Conservation (phyloP, 1,139 yeast species). For the Blastobotrys apis region DNA sequence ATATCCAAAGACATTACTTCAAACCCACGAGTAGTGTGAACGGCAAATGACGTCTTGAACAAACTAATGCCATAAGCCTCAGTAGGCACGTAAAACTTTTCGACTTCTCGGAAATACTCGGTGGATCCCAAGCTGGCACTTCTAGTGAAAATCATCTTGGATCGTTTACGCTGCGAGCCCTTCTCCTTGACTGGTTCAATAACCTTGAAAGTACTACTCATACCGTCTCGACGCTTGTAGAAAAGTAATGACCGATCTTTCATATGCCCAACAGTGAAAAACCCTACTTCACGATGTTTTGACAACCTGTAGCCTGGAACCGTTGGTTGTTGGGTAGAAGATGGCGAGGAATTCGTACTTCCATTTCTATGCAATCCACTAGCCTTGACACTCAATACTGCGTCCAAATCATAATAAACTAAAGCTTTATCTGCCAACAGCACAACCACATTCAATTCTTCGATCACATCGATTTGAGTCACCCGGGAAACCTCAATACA, state of each 20-base stretch:
- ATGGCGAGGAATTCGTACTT: not conserved
- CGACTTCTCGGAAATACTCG: constrained; percentile 38
- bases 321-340: not conserved
- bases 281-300: constrained; percentile 41
- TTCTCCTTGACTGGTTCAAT: constrained; percentile 48
- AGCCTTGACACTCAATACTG: constrained; percentile 29
- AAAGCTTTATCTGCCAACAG: constrained; percentile 57
- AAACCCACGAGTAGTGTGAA: constrained; percentile 65
- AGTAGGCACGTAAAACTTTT: constrained; percentile 31
- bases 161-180: constrained; percentile 34
- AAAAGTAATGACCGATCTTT: constrained; percentile 56
- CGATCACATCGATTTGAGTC: constrained; percentile 58
- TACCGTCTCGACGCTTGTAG: constrained; percentile 34
- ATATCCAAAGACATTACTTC: constrained; percentile 62
- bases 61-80: constrained; percentile 37
- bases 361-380: not conserved
- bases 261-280: constrained; percentile 60
- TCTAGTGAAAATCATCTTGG: constrained; percentile 28
- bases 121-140: constrained; percentile 29
- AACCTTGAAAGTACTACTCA: constrained; percentile 34
- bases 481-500: constrained; percentile 53
- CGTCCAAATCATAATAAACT: constrained; percentile 55
- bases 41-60: constrained; percentile 47
- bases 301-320: constrained; percentile 31
- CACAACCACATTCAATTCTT: constrained; percentile 53